Evolutionary conservation across 2,329 filamentous ascomycete species (phyloP).

Genomic region (Penicillium brasilianum): DNA sequence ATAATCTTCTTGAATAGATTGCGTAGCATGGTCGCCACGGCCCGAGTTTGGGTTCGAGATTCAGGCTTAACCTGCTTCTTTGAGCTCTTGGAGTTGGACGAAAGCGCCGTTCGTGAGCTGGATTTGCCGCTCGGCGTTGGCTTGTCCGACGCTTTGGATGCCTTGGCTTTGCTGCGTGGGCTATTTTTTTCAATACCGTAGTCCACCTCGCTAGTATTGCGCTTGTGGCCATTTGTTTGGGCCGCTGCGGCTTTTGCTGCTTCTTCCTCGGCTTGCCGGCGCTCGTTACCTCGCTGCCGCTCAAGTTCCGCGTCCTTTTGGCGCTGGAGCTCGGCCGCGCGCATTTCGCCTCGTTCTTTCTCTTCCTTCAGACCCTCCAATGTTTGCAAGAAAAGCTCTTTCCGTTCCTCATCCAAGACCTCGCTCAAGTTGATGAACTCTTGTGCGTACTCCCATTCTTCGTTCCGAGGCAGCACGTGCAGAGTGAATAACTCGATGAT

Average conservation of each 20-base stretch:
- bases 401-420: constrained; percentile 87
- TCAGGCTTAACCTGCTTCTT: constrained; percentile 46
- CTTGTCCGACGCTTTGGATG: constrained; percentile 37
- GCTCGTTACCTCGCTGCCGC: constrained; percentile 53
- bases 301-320: constrained; percentile 61
- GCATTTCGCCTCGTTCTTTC: constrained; percentile 71
- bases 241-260: constrained; percentile 42
- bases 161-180: constrained; percentile 40
- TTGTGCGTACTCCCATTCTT: constrained; percentile 93
- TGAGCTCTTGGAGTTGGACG: constrained; percentile 41
- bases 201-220: constrained; percentile 68
- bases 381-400: constrained; percentile 86
- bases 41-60: constrained; percentile 46
- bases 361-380: constrained; percentile 84
- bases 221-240: constrained; percentile 49
- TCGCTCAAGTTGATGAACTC: constrained; percentile 88
- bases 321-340: constrained; percentile 67
- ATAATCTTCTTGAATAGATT: constrained; percentile 57
- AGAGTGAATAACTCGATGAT: constrained; percentile 94
- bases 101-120: constrained; percentile 38
- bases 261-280: constrained; percentile 43
- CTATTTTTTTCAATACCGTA: constrained; percentile 68
- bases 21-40: constrained; percentile 54
- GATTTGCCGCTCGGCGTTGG: constrained; percentile 29
- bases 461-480: constrained; percentile 89